Evolutionary conservation across 1,139 yeast genomes (phyloP).

Genomic region (Debaryomycetaceae sp.): DNA sequence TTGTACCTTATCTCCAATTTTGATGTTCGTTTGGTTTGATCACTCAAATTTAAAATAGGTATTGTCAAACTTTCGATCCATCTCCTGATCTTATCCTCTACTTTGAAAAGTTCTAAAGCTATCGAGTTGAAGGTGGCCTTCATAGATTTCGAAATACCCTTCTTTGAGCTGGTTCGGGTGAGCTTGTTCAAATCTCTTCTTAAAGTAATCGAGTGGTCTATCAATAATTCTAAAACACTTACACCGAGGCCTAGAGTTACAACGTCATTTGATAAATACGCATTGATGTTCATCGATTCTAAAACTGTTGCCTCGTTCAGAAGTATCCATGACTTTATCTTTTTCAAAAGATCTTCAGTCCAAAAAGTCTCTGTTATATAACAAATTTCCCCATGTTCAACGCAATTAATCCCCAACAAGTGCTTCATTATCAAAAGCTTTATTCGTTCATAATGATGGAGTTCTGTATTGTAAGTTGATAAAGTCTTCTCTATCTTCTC

Average conservation of each 20-base stretch:
- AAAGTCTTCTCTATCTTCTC: slow-evolving; percentile 25
- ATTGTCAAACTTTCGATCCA: slow-evolving; percentile 29
- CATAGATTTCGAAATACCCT: slow-evolving; percentile 17
- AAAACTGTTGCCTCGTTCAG: slow-evolving; percentile 25
- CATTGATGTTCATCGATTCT: slow-evolving; percentile 6
- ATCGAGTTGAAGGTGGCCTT: slow-evolving; percentile 25
- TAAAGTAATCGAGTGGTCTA: slow-evolving; percentile 43
- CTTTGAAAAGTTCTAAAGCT: slow-evolving; percentile 34
- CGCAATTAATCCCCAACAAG: slow-evolving; percentile 24
- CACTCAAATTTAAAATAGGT: neutral
- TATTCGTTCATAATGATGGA: slow-evolving; percentile 42
- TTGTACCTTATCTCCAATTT: slow-evolving; percentile 17
- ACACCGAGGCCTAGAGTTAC: slow-evolving; percentile 15
- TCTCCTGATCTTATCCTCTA: slow-evolving; percentile 33
- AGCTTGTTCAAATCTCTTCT: slow-evolving; percentile 23
- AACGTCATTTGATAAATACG: neutral
- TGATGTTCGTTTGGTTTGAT: neutral
- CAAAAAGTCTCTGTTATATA: slow-evolving; percentile 24
- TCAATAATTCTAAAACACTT: slow-evolving; percentile 52
- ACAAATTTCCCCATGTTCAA: slow-evolving; percentile 9
- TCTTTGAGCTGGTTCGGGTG: slow-evolving; percentile 15
- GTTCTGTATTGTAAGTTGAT: slow-evolving; percentile 24
- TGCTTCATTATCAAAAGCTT: slow-evolving; percentile 42
- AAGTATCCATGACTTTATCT: slow-evolving; percentile 31
- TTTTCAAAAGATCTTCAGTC: slow-evolving; percentile 19